These are phyloP conservation scores for Moricandia moricandioides DNA, from an alignment of 345 rosid genomes.

Conservation along the genomic window DNA sequence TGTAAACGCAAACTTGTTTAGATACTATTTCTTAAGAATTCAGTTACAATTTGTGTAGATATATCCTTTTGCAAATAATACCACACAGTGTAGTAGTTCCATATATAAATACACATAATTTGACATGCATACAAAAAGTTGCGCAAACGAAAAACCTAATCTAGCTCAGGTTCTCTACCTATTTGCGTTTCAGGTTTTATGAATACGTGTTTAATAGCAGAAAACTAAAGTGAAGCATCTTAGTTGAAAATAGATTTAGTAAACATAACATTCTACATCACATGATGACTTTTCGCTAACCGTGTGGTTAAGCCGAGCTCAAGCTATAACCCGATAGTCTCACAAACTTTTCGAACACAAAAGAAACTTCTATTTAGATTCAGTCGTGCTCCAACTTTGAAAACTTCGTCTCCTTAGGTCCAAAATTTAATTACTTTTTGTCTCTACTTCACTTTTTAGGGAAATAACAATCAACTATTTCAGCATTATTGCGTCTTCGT, in stretches of 20 bases:
- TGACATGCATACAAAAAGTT: neutral
- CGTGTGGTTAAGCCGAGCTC: neutral
- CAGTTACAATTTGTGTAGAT: neutral
- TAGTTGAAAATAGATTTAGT: neutral
- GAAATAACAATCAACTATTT: slow-evolving; percentile 9
- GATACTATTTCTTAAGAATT: neutral
- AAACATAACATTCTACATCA: neutral
- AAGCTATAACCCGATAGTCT: slow-evolving; percentile 2
- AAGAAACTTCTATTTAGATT: slow-evolving; percentile 16
- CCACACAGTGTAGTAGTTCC: neutral
- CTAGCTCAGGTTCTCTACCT: neutral
- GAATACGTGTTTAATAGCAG: neutral
- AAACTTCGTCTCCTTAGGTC: slow-evolving; percentile 16
- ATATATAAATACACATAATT: neutral
- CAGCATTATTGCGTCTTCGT: slow-evolving; percentile 12
- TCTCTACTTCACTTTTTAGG: neutral
- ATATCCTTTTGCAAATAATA: neutral
- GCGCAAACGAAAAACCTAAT: neutral
- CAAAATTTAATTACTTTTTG: slow-evolving; percentile 9
- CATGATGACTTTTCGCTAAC: neutral
- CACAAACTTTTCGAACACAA: neutral
- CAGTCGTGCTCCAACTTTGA: neutral
- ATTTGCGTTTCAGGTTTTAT: neutral
- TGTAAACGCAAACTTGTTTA: neutral
- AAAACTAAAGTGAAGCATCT: neutral